Evolutionary conservation across 495 filamentous ascomycete genomes (phyloP), one percentile per base, ranked within the genome.

Genomic region (Entonaema liquescens): DNA sequence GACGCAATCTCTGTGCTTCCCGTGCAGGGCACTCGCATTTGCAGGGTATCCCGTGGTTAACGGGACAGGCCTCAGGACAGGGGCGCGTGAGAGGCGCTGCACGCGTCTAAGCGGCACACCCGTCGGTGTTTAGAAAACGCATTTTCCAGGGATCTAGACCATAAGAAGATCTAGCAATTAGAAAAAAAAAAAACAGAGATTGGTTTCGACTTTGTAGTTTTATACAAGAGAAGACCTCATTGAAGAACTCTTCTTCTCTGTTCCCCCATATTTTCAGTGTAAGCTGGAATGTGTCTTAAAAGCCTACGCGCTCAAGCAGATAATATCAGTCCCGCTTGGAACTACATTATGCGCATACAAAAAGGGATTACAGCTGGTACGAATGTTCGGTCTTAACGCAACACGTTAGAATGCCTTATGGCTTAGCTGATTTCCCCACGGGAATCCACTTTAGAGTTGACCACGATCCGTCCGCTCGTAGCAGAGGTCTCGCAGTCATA

Each of bases 11-110:
- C 35, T 62, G 52, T 68, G 26, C 42, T 44, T 62, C 53, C 53
- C 70, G 61, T 73, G 61, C 65, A 66, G 65, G 52, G 59, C 57
- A 69, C 26, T 35, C 65, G 65, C 65, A 73, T 68, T 62, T 66
- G 58, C 70, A 73, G 57, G 65, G 70, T 65, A 69, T 61, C 57
- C 57, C 49, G 70, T 73, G 62, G 70, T 57, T 42, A 40, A 66
- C 36, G 35, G 59, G 69, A 26, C 49, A 40, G 23, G 49, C 21
- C 47, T 68, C 70, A 44, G 70, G 70, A 60, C 60, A 68, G 60
- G 70, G 70, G 65, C 49, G 26, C 53, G 21, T 61, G 56, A 54
- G 56, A 49, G 19, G 31, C 64, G 55, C 65, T 62, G 60, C 52
- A 42, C 23, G 62, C 65, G 28, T 65, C 60, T 55, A 33, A 60